Conservation (phyloP, 192 early-diverging fungal species). For the Umbelopsis ramanniana region DNA sequence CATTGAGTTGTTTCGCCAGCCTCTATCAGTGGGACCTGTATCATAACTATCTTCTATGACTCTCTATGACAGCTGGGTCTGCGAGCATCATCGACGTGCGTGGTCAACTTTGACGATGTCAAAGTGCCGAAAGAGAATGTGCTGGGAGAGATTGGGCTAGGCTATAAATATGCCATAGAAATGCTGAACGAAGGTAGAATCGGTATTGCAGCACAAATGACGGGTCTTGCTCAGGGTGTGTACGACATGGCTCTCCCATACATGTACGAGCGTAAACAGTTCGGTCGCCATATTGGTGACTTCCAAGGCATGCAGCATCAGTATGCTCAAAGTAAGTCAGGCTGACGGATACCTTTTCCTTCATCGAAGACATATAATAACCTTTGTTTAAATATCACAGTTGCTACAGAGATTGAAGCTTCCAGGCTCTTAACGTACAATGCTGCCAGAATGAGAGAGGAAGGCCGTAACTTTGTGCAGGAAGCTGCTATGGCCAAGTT, state of each 20-base stretch:
- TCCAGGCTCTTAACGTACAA: constrained; percentile 95
- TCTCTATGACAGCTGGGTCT: constrained; percentile 75
- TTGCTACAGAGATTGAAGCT: constrained; percentile 94
- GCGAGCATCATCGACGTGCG: constrained; percentile 92
- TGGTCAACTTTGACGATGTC: constrained; percentile 89
- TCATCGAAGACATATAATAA: background rate
- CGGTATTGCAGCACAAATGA: constrained; percentile 97
- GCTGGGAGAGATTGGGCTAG: constrained; percentile 91
- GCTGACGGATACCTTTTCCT: no score
- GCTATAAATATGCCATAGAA: constrained; percentile 97
- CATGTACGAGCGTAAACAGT: constrained; percentile 93
- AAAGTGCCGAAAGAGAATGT: constrained; percentile 83
- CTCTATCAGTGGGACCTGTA: no score
- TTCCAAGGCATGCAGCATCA: constrained; percentile 79
- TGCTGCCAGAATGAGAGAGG: constrained; percentile 92
- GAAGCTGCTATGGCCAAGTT: constrained; percentile 98
- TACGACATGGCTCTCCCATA: constrained; percentile 87
- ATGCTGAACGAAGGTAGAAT: constrained; percentile 97
- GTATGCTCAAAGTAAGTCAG: constrained; percentile 51
- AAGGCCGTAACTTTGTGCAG: constrained; percentile 89
- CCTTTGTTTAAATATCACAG: background rate
- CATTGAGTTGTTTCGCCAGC: background rate
- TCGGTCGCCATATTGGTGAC: constrained; percentile 76
- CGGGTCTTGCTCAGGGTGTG: constrained; percentile 93
- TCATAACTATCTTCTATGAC: background rate